Evolutionary conservation across 2,329 filamentous ascomycete species (phyloP), one percentile per base, ranked within the genome.

Genomic region (Pseudogymnoascus sp.): DNA sequence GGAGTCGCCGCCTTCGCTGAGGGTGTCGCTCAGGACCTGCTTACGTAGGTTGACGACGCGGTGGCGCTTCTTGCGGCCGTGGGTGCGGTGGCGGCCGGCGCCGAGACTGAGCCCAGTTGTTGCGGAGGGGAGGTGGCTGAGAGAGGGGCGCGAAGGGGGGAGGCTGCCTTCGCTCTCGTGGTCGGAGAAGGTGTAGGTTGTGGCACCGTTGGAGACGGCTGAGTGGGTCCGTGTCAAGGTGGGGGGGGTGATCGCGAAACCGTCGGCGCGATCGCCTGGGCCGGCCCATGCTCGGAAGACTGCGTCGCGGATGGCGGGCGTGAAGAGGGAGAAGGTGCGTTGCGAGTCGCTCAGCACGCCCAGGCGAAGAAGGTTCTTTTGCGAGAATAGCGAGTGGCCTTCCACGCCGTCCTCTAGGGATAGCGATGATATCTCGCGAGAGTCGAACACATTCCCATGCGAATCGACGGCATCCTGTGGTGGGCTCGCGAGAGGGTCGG

Each of bases 211-310:
- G 37, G 82, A 84, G 23, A 82, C 78, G 62, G 86, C 83, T 1
- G 88, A 90, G 63, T 87, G 83, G 5, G 84, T 84, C 73, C 87
- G 83, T 45, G 82, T 83, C 16, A 91, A 75, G 48, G 80, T 81
- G 5, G 74, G 81, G 61, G 68, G 72, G 65, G 73, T 72, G 19
- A 70, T 71, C 13, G 69, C 65, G 54, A 66, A 61, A 62, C 73
- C 75, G 23, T 73, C 69, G n/a, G 74, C 68, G 65, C 86, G 82
- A 66, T 96, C 92, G 61, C 85, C 82, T 37, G 88, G 85, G 43
- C 90, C 90, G 14, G 93, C 90, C 91, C 93, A 96, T 34, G 93
- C 95, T 65, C 95, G 85, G 75, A 96, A 97, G 25, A 98, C 89
- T 3, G 91, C 90, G 75, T 98, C 92, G 62, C 86, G 82, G 65